Evolutionary conservation across 139 green algal genomes (phyloP).

Genomic region (Coccomyxa sp.): DNA sequence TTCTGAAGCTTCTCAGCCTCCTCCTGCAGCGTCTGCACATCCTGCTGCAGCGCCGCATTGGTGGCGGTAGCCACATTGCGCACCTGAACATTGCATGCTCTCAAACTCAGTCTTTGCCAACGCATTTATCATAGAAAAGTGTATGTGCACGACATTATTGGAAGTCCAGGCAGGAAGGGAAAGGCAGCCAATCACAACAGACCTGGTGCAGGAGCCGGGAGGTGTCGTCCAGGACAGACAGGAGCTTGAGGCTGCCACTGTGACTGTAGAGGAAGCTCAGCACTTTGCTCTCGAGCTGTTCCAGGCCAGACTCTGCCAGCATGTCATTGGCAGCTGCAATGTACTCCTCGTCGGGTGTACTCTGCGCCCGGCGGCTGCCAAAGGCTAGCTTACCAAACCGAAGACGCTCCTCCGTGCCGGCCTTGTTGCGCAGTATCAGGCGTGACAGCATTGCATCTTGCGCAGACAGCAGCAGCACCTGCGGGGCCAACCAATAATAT

Average conservation of each 20-base stretch:
- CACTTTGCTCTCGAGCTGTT: slow-evolving; percentile 60
- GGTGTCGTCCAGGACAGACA: slow-evolving; percentile 57
- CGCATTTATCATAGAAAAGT: no score
- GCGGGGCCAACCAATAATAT: not conserved
- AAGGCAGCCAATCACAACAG: not conserved
- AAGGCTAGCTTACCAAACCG: slow-evolving; percentile 57
- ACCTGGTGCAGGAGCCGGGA: slow-evolving; percentile 42
- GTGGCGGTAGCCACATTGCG: slow-evolving; percentile 47
- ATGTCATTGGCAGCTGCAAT: slow-evolving; percentile 40
- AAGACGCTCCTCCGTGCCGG: slow-evolving; percentile 16
- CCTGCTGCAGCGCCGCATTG: slow-evolving; percentile 37
- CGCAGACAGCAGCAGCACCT: slow-evolving; percentile 65
- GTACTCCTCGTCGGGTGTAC: not conserved
- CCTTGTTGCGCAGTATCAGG: slow-evolving; percentile 45
- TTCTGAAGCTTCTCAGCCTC: slow-evolving; percentile 29
- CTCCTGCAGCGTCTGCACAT: slow-evolving; percentile 35
- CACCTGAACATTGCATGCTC: slow-evolving; percentile 38
- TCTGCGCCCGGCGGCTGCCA: slow-evolving; percentile 19
- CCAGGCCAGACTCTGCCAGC: slow-evolving; percentile 51
- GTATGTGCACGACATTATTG: not conserved
- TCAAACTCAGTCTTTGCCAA: no score
- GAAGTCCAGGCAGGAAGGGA: not conserved
- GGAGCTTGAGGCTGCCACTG: slow-evolving; percentile 44
- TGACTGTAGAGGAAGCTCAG: slow-evolving; percentile 58
- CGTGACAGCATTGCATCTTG: slow-evolving; percentile 62